Base-by-base conservation (phyloP, 2,329 filamentous ascomycete genomes). In the Talaromyces sp. region DNA sequence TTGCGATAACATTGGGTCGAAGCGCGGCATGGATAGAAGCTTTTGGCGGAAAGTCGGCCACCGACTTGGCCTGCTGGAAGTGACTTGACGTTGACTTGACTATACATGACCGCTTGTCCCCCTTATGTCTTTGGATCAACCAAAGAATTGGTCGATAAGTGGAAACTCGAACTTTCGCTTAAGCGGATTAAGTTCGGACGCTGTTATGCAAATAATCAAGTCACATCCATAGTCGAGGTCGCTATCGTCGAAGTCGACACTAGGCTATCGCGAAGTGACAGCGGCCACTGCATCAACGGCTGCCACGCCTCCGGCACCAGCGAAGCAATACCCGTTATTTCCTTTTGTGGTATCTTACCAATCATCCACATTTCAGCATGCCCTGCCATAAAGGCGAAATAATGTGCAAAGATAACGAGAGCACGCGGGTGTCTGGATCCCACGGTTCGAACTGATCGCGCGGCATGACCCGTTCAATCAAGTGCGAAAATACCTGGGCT, bases 371-470 rank as follows among this genome's bases (percentile, higher is more conserved):
- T 57, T 62, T 69, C 35, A 2, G 71, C 65, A 37, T 58, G 65
- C 2, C 43, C 64, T 11, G 66, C 68, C 37, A 62, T 60, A 37
- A 71, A 43, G 3, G 72, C 72, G 60, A 77, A 77, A 65, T 73
- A 72, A 64, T 76, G 73, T 5, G 73, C 74, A 48, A 77, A 61
- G 1, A 73, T 73, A 2, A 75, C 71, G n/a, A 77, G 65, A 10
- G 75, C 75, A 19, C 74, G 71, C n/a, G 6, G n/a, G 56, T 65
- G 8, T 50, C 63, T 24, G 22, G 24, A 19, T 57, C 58, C 63
- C 63, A 65, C 11, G 58, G 63, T 19, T 65, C 63, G 27, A 47
- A n/a, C 13, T 22, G 45, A 31, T 65, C 57, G 11, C 63, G 35
- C 13, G 47, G 50, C 47, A 37, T 54, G 41, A 56, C 41, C 37